phyloP scores from a whole-genome alignment of 176 grass and related monocot species.

The Secale cereale region DNA sequence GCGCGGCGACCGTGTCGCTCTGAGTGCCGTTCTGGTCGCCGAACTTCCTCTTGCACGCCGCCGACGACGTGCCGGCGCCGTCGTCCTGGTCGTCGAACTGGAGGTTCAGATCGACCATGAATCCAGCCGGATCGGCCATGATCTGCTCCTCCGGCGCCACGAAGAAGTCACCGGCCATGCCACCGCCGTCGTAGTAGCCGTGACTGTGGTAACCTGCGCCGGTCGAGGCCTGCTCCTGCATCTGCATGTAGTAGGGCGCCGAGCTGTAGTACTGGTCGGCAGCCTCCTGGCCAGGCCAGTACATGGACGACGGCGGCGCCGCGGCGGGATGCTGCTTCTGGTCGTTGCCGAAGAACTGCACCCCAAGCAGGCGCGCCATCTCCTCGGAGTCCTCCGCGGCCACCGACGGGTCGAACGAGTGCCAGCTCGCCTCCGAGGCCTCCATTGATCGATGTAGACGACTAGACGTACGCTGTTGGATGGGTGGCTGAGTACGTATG shows the following conservation, averaged over 20 bases:
- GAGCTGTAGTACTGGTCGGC: conserved; percentile 46
- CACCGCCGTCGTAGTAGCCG: conserved; percentile 37
- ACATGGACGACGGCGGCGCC: conserved; percentile 28
- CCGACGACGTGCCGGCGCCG: neutral
- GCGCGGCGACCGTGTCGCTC: conserved; percentile 13
- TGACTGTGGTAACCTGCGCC: conserved; percentile 29
- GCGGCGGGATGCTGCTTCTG: neutral
- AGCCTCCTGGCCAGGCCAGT: conserved; percentile 52
- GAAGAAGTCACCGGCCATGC: conserved; percentile 35
- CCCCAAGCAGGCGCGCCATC: conserved; percentile 67
- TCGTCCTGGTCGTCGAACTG: conserved; percentile 44
- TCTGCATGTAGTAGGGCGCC: conserved; percentile 49
- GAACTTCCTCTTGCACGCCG: conserved; percentile 42
- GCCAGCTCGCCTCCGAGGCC: conserved; percentile 60
- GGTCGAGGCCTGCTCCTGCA: conserved; percentile 37
- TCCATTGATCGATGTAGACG: neutral
- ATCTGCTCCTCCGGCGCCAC: conserved; percentile 41
- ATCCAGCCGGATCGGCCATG: conserved; percentile 27
- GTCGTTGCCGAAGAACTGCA: conserved; percentile 45
- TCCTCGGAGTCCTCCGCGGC: conserved; percentile 69
- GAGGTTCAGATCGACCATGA: conserved; percentile 51
- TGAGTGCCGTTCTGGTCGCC: conserved; percentile 36
- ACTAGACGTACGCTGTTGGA: neutral
- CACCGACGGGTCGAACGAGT: conserved; percentile 56
- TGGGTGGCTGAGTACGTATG: neutral